phyloP scores from a whole-genome alignment of 192 early-diverging fungal species.

The Lunasporangiospora selenospora region DNA sequence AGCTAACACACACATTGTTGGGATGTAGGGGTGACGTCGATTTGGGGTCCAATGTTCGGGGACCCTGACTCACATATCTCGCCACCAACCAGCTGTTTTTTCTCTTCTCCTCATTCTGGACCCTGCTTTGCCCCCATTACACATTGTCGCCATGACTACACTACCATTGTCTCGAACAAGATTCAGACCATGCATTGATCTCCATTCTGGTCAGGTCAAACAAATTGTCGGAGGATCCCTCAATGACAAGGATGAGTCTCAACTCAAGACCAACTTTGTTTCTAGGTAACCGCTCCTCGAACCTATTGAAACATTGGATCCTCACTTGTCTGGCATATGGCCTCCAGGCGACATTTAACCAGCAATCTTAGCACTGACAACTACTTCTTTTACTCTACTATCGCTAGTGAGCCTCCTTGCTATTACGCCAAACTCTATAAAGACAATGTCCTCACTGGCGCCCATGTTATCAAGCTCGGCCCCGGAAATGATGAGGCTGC shows the following conservation, averaged over 20 bases:
- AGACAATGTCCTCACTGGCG: conserved; percentile 73
- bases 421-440: conserved; percentile 88
- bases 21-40: no score
- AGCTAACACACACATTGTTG: no score
- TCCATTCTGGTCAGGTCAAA: conserved; percentile 97
- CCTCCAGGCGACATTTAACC: neutral
- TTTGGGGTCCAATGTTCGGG: no score
- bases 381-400: no score
- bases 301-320: neutral
- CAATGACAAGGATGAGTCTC: conserved; percentile 61
- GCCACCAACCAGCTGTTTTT: no score
- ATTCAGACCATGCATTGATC: conserved; percentile 98
- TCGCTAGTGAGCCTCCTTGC: conserved; percentile 74
- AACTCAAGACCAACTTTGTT: conserved; percentile 92
- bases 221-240: conserved; percentile 98
- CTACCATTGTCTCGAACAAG: conserved; percentile 61
- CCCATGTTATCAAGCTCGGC: conserved; percentile 97
- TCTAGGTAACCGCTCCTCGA: no score
- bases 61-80: no score
- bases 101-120: no score
- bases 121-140: no score
- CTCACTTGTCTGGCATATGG: neutral
- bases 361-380: neutral
- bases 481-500: conserved; percentile 88
- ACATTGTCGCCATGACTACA: no score